Base-by-base conservation (phyloP, 371 early-diverging fungal species). In the Haplosporangium sp. region DNA sequence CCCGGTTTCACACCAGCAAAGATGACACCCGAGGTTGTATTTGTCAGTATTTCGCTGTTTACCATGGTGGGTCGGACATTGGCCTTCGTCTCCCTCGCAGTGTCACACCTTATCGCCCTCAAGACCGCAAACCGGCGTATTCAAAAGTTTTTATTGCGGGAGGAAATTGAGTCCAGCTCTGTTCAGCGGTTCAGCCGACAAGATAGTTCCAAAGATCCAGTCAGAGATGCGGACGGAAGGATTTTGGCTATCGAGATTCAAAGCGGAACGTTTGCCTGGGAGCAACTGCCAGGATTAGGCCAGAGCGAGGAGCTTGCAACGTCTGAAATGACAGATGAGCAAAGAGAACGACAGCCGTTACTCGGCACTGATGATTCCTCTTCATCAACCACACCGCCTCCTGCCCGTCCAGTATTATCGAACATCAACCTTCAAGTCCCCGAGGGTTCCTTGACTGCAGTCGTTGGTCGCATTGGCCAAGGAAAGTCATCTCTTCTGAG, bases 11-110 rank as follows among this genome's bases (percentile, higher is more conserved):
- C 72, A 6, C 84, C 79, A 23, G 67, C 73, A 12, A 90, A 92
- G 9, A 82, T 96, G 74, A 93, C 91, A 2, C 86, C 93, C 6
- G 87, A 88, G 50, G 79, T 90, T 61, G 93, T 95, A 3, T 98
- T 97, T 85, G 95, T 96, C 4, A 89, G 96, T n/a, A 87, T 99
- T 64, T 86, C 96, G 1, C 87, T 97, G 12, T 96, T 99, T 86
- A 95, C 94, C 72, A 85, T 97, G 67, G 82, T 99, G 45, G 93
- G 93, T 65, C 95, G 94, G 85, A 97, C 98, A 40, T 80, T 97
- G 38, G 73, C 87, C 16, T 85, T 93, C 42, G 89, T 96, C 16
- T 91, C 96, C 0, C 82, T 69, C 59, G 87, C 91, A 36, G 48
- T 75, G 23, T 65, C 92, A 0, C 86, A 91, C 8, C 67, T 88